Percentiles rank a stretch among this genome's conserved stretches.
Evolutionary conservation across 1,284 basidiomycete genomes (phyloP).

Genomic region (Apiotrichum akiyoshidainum): DNA sequence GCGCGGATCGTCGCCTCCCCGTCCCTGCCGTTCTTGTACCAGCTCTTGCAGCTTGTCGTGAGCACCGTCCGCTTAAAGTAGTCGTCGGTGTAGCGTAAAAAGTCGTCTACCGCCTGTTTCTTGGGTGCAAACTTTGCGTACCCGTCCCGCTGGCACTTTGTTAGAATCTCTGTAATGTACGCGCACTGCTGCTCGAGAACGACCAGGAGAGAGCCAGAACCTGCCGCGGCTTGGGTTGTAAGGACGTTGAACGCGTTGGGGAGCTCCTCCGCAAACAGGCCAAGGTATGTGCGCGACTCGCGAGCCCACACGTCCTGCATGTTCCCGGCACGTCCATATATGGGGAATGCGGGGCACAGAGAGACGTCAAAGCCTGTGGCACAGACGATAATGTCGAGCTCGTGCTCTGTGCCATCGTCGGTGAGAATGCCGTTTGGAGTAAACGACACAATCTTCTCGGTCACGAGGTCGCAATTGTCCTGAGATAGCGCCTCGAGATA

Average conservation of each 20-base stretch:
- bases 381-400: slow-evolving; percentile 34
- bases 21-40: slow-evolving; percentile 27
- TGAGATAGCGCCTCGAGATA: slow-evolving; percentile 42
- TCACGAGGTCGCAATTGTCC: slow-evolving; percentile 29
- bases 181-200: slow-evolving; percentile 24
- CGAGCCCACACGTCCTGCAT: slow-evolving; percentile 36
- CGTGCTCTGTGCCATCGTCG: slow-evolving; percentile 23
- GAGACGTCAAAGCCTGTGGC: slow-evolving; percentile 38
- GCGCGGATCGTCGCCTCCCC: slow-evolving; percentile 19
- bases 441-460: slow-evolving; percentile 21
- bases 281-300: slow-evolving; percentile 32
- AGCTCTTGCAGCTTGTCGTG: slow-evolving; percentile 28
- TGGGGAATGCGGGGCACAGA: slow-evolving; percentile 33
- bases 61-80: slow-evolving; percentile 30
- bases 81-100: slow-evolving; percentile 28
- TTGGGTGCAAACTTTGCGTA: slow-evolving; percentile 23
- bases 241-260: slow-evolving; percentile 28
- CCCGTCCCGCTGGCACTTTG: slow-evolving; percentile 16
- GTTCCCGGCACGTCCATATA: slow-evolving; percentile 25
- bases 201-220: slow-evolving; percentile 12
- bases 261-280: slow-evolving; percentile 31
- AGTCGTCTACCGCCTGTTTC: slow-evolving; percentile 33
- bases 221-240: slow-evolving; percentile 9
- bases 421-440: slow-evolving; percentile 27
- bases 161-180: slow-evolving; percentile 19